Evolutionary conservation across 345 rosid genomes (phyloP).

Genomic region (Euphorbia tirucalli): DNA sequence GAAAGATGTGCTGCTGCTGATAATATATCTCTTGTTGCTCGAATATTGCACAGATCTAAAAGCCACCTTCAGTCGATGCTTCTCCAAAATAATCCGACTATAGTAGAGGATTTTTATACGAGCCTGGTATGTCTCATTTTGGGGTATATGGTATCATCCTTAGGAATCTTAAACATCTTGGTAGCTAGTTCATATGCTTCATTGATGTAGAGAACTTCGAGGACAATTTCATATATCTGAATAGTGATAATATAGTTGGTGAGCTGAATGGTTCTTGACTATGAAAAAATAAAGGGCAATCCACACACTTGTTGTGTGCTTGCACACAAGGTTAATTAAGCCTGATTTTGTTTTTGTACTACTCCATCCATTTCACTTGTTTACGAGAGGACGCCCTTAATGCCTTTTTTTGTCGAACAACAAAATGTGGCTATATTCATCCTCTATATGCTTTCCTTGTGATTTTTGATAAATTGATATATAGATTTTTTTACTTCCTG

Average conservation of each 20-base stretch:
- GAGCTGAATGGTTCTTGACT: neutral
- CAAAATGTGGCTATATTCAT: no score
- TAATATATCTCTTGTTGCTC: slow-evolving; percentile 76
- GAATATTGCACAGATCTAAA: slow-evolving; percentile 79
- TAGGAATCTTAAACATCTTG: neutral
- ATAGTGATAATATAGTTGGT: neutral
- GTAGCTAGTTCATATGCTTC: neutral
- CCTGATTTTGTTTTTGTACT: neutral
- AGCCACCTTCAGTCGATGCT: slow-evolving; percentile 92
- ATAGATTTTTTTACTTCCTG: no score
- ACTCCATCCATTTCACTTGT: neutral
- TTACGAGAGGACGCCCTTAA: neutral
- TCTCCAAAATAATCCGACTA: slow-evolving; percentile 65
- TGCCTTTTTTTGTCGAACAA: neutral
- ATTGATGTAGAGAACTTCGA: neutral
- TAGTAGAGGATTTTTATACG: slow-evolving; percentile 83
- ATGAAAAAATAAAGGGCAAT: neutral
- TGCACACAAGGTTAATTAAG: no score
- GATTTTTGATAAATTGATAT: no score
- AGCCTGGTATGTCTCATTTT: slow-evolving; percentile 52
- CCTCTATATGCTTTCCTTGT: no score
- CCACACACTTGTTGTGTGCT: neutral
- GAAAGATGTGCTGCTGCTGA: slow-evolving; percentile 96
- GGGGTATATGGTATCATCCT: neutral
- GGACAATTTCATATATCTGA: neutral